Evolutionary conservation across 1,284 basidiomycete species (phyloP).

Genomic region (Xerocomus minutiporus): DNA sequence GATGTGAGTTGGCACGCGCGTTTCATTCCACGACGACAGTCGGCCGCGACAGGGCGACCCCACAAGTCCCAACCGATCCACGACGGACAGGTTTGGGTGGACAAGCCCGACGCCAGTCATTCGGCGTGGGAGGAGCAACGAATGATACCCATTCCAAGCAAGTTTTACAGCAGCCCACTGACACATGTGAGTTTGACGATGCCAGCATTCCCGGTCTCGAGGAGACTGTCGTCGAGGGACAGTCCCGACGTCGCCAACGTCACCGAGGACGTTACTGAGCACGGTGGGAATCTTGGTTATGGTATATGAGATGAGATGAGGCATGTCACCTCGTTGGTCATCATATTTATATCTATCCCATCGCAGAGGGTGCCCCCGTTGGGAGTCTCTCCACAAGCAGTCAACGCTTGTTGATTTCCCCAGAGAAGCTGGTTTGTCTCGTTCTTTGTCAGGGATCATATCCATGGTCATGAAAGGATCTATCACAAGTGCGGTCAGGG

Average conservation of each 20-base stretch:
- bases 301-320: background rate
- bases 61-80: background rate
- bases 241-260: background rate
- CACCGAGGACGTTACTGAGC: background rate
- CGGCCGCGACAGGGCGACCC: background rate
- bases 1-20: background rate
- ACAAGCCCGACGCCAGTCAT: too few species aligned
- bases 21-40: background rate
- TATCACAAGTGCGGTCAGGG: background rate
- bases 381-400: too few species aligned
- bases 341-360: background rate
- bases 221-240: constrained; percentile 29
- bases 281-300: background rate
- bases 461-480: background rate
- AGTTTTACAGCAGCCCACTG: background rate
- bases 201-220: constrained; percentile 29
- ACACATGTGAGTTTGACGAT: constrained; percentile 40
- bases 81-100: background rate
- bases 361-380: constrained; percentile 16
- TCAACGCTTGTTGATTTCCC: constrained; percentile 28
- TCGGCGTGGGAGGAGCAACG: background rate
- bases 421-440: background rate
- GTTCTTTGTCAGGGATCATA: background rate
- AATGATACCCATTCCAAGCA: background rate
- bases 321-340: background rate